Conservation (phyloP, 345 rosid genomes). For the Cardiospermum halicacabum region DNA sequence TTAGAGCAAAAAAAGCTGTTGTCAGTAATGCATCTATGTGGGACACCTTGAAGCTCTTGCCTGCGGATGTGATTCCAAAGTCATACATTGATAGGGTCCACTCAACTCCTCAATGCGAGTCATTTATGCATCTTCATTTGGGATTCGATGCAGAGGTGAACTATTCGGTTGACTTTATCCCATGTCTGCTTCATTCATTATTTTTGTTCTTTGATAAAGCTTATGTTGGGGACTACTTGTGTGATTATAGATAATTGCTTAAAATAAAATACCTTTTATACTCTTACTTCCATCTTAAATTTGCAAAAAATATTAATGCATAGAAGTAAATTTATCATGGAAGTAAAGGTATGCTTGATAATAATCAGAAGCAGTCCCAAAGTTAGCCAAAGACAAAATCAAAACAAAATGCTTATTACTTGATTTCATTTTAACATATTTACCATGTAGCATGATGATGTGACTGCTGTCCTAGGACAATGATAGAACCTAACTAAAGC, state of each 20-base stretch:
- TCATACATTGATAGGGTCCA: slow-evolving; percentile 45
- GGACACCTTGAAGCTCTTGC: slow-evolving; percentile 74
- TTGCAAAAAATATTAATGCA: too few species aligned
- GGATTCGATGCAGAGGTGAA: slow-evolving; percentile 80
- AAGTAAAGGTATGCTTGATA: too few species aligned
- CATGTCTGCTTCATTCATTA: background rate
- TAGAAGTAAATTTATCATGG: too few species aligned
- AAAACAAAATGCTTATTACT: background rate
- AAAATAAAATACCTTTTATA: too few species aligned
- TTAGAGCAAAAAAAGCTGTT: slow-evolving; percentile 82
- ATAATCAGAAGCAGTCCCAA: too few species aligned
- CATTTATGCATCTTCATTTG: slow-evolving; percentile 99
- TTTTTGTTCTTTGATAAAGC: background rate
- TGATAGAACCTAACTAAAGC: too few species aligned
- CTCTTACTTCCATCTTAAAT: too few species aligned
- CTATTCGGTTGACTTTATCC: background rate
- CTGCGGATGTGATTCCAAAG: slow-evolving; percentile 57
- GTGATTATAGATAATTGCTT: too few species aligned
- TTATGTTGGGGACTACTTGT: too few species aligned
- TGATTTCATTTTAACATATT: background rate
- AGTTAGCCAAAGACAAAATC: too few species aligned
- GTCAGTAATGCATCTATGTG: slow-evolving; percentile 96
- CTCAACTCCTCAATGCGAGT: slow-evolving; percentile 71
- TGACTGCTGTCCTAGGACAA: background rate
- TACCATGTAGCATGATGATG: background rate